Evolutionary conservation across 257 asterid genomes (phyloP), one percentile per base, ranked within the genome.

Genomic region (Penstemon eatonii): DNA sequence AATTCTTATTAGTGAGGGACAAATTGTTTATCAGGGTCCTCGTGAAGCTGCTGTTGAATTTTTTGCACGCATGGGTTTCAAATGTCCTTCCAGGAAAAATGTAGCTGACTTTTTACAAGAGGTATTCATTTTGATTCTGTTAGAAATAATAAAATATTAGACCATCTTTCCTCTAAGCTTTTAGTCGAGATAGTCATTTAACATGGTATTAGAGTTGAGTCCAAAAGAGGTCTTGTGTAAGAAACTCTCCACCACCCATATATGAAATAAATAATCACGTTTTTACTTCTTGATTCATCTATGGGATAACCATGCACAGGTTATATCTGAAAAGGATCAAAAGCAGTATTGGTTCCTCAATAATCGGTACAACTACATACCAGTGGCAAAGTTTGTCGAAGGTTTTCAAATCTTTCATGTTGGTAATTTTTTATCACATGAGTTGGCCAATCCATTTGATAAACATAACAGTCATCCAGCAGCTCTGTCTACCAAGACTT

Each of bases 91-190:
- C 5, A 84, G 98, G 68, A 89, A 91, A 81, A 89, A 89, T 66
- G 88, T 92, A 56, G 96, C 98, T 5, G 96, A 92, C 71, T 92
- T 92, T 81, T 80, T 88, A 40, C 95, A 88, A 78, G 95, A 88
- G 92, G 95, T 88, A 74, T 42, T 75, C 51, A 57, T 54, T 63
- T 54, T 57, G 44, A 60, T 45, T 65, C 74, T 25, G 33, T 25
- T 25, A 25, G 33, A 25, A 25, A 25, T 25, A 25, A 25, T 25
- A 1, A 25, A 25, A 25, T 25, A 1, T 25, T 25, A 25, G 33
- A 25, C 33, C 33, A 25, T 25, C 33, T 25, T 2, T 25, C 33
- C 33, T 25, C 33, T 25, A 25, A 25, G 33, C 2, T 25, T 25
- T 25, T 25, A 25, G 33, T 25, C 33, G 33, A 25, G 33, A 25